Conservation (phyloP, 1,139 yeast species). For the Yamadazyma triangularis region DNA sequence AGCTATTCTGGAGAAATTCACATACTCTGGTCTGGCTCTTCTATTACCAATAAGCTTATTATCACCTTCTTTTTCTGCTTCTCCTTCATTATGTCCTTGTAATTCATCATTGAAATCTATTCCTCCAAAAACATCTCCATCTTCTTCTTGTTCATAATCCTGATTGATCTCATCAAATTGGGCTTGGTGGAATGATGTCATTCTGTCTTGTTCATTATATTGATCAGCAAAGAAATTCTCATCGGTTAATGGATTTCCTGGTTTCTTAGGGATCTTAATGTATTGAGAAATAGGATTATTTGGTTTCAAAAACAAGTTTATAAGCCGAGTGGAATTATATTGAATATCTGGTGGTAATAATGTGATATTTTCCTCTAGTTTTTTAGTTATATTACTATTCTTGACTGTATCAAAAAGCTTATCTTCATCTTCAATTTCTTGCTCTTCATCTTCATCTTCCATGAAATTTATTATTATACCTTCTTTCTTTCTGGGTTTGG, state of each 20-base stretch:
- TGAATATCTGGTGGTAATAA: conserved; percentile 71
- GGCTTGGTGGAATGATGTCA: conserved; percentile 43
- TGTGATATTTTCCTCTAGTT: conserved; percentile 27
- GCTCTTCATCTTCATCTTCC: conserved; percentile 29
- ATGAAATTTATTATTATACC: conserved; percentile 48
- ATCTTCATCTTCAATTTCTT: conserved; percentile 31
- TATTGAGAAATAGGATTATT: conserved; percentile 33
- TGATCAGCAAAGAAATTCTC: conserved; percentile 74
- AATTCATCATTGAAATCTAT: conserved; percentile 45
- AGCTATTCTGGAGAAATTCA: conserved; percentile 75
- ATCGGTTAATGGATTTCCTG: conserved; percentile 40
- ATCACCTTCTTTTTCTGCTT: conserved; percentile 15
- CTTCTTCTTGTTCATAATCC: conserved; percentile 32
- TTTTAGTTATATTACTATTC: conserved; percentile 27
- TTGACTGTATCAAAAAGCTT: conserved; percentile 47
- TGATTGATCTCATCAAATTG: conserved; percentile 41
- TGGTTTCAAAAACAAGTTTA: conserved; percentile 70
- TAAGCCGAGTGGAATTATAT: conserved; percentile 65
- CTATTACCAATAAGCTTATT: conserved; percentile 33
- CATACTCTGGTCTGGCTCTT: conserved; percentile 53
- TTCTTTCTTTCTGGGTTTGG: conserved; percentile 27
- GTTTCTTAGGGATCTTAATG: conserved; percentile 15
- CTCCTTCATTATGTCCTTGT: conserved; percentile 19
- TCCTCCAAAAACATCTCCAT: conserved; percentile 34
- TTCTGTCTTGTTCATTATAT: conserved; percentile 41